Percentiles rank a stretch among this genome's conserved stretches.
These are phyloP conservation scores for Pseudodiploospora longispora DNA, from an alignment of 2,329 filamentous ascomycete species.

Conservation along the genomic window DNA sequence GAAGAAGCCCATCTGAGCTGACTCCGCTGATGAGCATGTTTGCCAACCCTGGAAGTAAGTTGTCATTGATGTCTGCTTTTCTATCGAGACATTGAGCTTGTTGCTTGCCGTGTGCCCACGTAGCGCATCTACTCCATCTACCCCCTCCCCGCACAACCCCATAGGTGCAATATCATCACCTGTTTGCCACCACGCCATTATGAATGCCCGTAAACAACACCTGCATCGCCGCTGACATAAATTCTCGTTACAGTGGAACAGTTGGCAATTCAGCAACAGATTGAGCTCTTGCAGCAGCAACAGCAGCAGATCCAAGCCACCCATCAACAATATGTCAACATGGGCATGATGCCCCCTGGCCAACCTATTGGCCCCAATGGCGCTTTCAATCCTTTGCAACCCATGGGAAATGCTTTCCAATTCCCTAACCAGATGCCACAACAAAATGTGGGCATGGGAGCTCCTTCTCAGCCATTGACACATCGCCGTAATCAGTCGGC, in stretches of 20 bases:
- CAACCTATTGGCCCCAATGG: constrained; percentile 64
- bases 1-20: constrained; percentile 92
- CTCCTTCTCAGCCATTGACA: constrained; percentile 68
- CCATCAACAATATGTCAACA: constrained; percentile 95
- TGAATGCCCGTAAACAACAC: neutral
- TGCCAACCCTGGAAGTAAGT: constrained; percentile 56
- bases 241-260: constrained; percentile 67
- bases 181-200: neutral
- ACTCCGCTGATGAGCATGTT: constrained; percentile 96
- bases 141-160: neutral
- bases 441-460: constrained; percentile 65
- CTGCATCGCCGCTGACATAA: no score
- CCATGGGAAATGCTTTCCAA: constrained; percentile 79
- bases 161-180: no score
- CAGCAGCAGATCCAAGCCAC: constrained; percentile 96
- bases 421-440: constrained; percentile 73
- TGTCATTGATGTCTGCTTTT: constrained; percentile 3
- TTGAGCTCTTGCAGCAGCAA: constrained; percentile 93
- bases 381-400: constrained; percentile 70
- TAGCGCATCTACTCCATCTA: neutral
- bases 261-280: constrained; percentile 95
- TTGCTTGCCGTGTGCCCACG: neutral
- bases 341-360: constrained; percentile 85
- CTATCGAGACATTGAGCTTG: neutral
- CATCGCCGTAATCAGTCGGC: constrained; percentile 98